Conservation (phyloP, 306 rosid genomes). For the Morella rubra region DNA sequence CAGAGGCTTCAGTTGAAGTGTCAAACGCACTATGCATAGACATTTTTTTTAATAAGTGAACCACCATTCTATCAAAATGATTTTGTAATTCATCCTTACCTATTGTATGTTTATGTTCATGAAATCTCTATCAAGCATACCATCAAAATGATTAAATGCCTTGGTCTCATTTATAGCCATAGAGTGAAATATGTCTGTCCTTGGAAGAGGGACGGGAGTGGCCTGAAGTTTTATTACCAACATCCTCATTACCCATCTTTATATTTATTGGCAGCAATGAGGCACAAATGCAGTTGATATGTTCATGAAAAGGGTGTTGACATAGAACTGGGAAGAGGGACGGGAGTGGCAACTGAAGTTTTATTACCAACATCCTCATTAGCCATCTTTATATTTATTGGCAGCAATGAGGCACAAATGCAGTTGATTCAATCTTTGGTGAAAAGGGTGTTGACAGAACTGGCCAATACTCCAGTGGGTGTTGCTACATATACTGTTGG, state of each 20-base stretch:
- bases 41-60: not conserved
- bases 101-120: not conserved
- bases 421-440: constrained; percentile 27
- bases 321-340: constrained; percentile 8
- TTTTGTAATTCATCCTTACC: not conserved
- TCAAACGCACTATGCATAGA: not conserved
- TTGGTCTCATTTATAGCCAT: too few species aligned
- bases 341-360: not conserved
- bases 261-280: constrained; percentile 22
- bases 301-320: constrained; percentile 28
- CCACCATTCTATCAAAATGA: not conserved
- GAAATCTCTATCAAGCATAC: not conserved
- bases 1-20: too few species aligned
- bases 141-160: not conserved
- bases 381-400: not conserved
- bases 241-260: not conserved
- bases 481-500: constrained; percentile 46
- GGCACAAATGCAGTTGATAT: constrained; percentile 18
- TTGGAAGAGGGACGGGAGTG: not conserved
- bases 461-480: constrained; percentile 44
- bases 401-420: constrained; percentile 26
- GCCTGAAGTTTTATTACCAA: not conserved
- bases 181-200: too few species aligned
- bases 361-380: not conserved
- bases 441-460: constrained; percentile 30